Evolutionary conservation across 106 monocot genomes (phyloP), one percentile per base, ranked within the genome.

Genomic region (Dendrobium nobile): DNA sequence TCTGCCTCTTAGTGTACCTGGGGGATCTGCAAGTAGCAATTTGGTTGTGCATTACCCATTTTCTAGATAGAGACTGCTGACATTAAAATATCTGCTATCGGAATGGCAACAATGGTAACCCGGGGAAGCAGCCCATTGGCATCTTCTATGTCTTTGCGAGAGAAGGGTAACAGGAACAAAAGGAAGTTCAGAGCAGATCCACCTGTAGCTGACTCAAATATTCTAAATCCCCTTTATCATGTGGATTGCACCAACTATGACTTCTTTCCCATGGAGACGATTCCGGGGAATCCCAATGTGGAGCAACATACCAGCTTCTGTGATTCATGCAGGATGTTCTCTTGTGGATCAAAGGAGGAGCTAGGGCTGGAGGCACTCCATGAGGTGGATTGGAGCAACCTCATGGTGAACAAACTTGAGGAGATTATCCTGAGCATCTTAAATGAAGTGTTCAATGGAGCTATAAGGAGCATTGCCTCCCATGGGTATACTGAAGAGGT

Each of bases 101-200:
- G 80, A 85, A 91, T 90, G 88, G 86, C 88, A 72, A 61, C 93
- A 58, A 84, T 91, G 89, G 86, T 91, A 75, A 86, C 84, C 77
- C 75, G 67, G 20, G 85, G 81, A 41, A 84, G 85, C 28, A 84
- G 78, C 68, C 84, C 78, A 58, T 56, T 83, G 27, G 80, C 89
- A 42, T 77, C 88, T 7, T 78, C 93, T 44, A 79, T 82, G 15
- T 73, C 88, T 42, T 70, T 89, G 77, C 91, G 89, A 75, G 94
- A 92, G 74, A 91, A 87, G 73, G 87, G 86, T 9, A 92, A 85
- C 75, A 85, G 91, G 55, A 92, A 95, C 81, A 98, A 98, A 83
- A 73, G 97, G 45, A 98, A 98, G 75, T 94, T 91, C 42, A 83
- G 94, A 11, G 90, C 90, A 45, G 97, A 97, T 74, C 87, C 90